Percentiles rank a stretch among this genome's conserved stretches.
phyloP scores from a whole-genome alignment of 805 yeast species.

The Priceomyces fermenticarens region DNA sequence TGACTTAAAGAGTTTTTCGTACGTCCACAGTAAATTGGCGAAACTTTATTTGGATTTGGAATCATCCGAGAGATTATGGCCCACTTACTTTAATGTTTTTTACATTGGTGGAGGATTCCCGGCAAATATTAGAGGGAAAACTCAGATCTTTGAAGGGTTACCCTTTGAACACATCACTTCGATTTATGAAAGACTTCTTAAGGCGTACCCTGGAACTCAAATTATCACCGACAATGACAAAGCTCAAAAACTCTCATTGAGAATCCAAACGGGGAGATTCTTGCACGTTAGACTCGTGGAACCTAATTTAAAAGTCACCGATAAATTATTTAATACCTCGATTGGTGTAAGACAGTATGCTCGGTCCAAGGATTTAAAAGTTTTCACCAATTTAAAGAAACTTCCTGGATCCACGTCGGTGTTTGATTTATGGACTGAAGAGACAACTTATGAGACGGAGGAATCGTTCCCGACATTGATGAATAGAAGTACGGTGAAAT shows the following conservation, averaged over 20 bases:
- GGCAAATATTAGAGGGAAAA: conserved; percentile 65
- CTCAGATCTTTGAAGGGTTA: conserved; percentile 79
- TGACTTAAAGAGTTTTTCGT: conserved; percentile 72
- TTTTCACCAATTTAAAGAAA: conserved; percentile 66
- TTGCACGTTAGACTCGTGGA: conserved; percentile 70
- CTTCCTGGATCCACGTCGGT: conserved; percentile 72
- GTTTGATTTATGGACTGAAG: conserved; percentile 85
- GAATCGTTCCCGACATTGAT: conserved; percentile 84
- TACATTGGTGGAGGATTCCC: conserved; percentile 88
- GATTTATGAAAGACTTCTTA: conserved; percentile 70
- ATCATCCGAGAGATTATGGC: conserved; percentile 65
- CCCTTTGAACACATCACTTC: conserved; percentile 87
- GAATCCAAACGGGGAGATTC: conserved; percentile 66
- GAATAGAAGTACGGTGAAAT: conserved; percentile 73
- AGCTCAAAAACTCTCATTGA: conserved; percentile 47
- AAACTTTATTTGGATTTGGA: conserved; percentile 66
- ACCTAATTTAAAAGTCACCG: conserved; percentile 57
- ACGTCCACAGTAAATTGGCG: conserved; percentile 65
- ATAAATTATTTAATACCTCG: conserved; percentile 43
- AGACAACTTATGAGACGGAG: conserved; percentile 70
- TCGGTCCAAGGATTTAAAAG: conserved; percentile 67
- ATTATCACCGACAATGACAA: conserved; percentile 60
- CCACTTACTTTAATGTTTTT: conserved; percentile 75
- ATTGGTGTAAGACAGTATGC: conserved; percentile 71
- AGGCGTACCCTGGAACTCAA: conserved; percentile 78